Percentiles rank a stretch among this genome's conserved stretches.
These are phyloP conservation scores for Globisporangium splendens DNA, from an alignment of 352 stramenopile species.

Conservation along the genomic window DNA sequence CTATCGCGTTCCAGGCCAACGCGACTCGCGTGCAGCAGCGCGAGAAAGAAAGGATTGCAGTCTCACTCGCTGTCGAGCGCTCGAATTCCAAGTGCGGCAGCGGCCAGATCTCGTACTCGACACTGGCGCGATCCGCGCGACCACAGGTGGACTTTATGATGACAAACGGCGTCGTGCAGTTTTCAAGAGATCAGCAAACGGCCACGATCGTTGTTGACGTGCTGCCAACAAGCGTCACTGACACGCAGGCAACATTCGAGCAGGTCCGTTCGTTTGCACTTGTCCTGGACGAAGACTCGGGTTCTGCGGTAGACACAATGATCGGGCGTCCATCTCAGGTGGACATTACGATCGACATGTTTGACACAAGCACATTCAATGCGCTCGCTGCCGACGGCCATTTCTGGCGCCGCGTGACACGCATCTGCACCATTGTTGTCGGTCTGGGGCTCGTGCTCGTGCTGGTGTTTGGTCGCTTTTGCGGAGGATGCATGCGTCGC, in stretches of 20 bases:
- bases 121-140: conserved; percentile 1
- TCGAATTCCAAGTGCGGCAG: conserved; percentile 17
- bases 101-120: conserved; percentile 17
- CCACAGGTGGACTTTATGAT: conserved; percentile 24
- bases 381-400: conserved; percentile 7
- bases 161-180: conserved; percentile 20
- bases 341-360: conserved; percentile 10
- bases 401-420: conserved; percentile 29
- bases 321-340: background rate
- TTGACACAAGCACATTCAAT: background rate
- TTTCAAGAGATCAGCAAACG: conserved; percentile 16
- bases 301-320: background rate
- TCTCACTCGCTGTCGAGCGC: background rate
- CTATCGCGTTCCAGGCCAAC: conserved; percentile 12
- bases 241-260: background rate
- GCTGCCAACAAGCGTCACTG: conserved; percentile 14
- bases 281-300: background rate
- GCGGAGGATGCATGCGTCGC: conserved; percentile 15
- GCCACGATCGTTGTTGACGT: conserved; percentile 24
- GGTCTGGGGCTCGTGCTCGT: conserved; percentile 10
- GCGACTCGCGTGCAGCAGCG: conserved; percentile 7
- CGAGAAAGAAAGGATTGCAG: background rate
- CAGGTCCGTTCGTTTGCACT: conserved; percentile 8
- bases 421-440: conserved; percentile 8
- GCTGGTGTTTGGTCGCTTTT: conserved; percentile 17